Percentiles rank a stretch among this genome's conserved stretches.
phyloP scores from a whole-genome alignment of 257 asterid species.

The Solanum appendiculatum region DNA sequence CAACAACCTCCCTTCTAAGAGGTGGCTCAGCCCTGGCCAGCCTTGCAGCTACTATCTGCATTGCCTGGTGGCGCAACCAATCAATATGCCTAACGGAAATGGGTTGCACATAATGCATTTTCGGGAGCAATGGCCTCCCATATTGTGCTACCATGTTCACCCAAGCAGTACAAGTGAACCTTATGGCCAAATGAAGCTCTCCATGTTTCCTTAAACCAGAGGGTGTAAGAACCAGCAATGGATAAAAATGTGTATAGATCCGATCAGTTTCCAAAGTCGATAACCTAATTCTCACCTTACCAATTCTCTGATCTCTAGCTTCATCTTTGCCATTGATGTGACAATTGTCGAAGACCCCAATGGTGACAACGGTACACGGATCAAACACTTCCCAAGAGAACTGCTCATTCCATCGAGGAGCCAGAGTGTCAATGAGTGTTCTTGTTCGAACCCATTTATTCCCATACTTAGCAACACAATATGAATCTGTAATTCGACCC shows the following conservation, averaged over 20 bases:
- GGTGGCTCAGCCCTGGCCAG: slow-evolving; percentile 86
- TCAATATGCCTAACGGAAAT: slow-evolving; percentile 76
- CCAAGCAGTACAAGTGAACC: slow-evolving; percentile 93
- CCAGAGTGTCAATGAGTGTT: slow-evolving; percentile 60
- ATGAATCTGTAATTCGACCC: slow-evolving; percentile 71
- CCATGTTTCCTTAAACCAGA: slow-evolving; percentile 80
- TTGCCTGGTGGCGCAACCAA: slow-evolving; percentile 77
- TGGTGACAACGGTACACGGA: slow-evolving; percentile 74
- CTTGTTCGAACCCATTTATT: slow-evolving; percentile 93
- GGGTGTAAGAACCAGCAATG: slow-evolving; percentile 60
- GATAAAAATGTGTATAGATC: slow-evolving; percentile 72
- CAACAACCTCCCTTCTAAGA: slow-evolving; percentile 56
- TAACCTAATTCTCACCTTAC: slow-evolving; percentile 80
- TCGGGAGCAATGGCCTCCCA: slow-evolving; percentile 85
- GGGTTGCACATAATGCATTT: slow-evolving; percentile 79
- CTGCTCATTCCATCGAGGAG: slow-evolving; percentile 93
- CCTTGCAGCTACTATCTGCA: slow-evolving; percentile 47
- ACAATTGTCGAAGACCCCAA: slow-evolving; percentile 81
- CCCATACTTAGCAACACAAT: slow-evolving; percentile 94
- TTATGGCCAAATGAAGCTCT: slow-evolving; percentile 77
- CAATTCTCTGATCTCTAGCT: slow-evolving; percentile 67
- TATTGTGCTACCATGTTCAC: slow-evolving; percentile 70
- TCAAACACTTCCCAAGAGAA: slow-evolving; percentile 94
- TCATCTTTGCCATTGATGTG: slow-evolving; percentile 61
- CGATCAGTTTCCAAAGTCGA: slow-evolving; percentile 77